Evolutionary conservation across 192 early-diverging fungal species (phyloP).

Genomic region (Neocallimastix lanati): DNA sequence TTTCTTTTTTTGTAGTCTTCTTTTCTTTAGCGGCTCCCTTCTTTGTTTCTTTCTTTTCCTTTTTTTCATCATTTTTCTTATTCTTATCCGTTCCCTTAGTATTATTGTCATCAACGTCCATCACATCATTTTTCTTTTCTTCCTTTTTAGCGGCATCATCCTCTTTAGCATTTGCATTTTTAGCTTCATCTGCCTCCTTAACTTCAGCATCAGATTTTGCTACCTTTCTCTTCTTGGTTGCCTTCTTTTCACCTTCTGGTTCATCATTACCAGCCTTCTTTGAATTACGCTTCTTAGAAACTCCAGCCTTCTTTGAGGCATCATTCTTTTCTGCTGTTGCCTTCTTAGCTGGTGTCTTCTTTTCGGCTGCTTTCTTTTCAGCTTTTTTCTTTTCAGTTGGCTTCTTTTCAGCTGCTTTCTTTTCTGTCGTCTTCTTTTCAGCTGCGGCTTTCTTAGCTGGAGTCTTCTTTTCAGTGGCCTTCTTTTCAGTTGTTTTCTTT

Average conservation of each 20-base stretch:
- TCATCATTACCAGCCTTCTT: background rate
- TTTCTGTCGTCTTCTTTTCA: background rate
- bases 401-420: too few species aligned
- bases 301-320: background rate
- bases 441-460: background rate
- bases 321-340: background rate
- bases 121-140: too few species aligned
- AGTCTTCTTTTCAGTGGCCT: background rate
- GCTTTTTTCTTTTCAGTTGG: background rate
- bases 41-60: too few species aligned
- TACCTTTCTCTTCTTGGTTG: background rate
- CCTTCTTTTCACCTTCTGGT: background rate
- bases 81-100: too few species aligned
- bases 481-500: background rate
- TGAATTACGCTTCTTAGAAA: too few species aligned
- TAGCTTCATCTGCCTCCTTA: too few species aligned
- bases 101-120: too few species aligned
- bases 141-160: too few species aligned
- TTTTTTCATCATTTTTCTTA: too few species aligned
- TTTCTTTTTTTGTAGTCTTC: background rate
- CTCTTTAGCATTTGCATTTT: too few species aligned
- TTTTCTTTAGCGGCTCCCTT: too few species aligned
- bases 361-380: background rate
- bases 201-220: background rate
- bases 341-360: background rate